Conservation (phyloP, 1,139 yeast species). For the Blastobotrys proliferans region DNA sequence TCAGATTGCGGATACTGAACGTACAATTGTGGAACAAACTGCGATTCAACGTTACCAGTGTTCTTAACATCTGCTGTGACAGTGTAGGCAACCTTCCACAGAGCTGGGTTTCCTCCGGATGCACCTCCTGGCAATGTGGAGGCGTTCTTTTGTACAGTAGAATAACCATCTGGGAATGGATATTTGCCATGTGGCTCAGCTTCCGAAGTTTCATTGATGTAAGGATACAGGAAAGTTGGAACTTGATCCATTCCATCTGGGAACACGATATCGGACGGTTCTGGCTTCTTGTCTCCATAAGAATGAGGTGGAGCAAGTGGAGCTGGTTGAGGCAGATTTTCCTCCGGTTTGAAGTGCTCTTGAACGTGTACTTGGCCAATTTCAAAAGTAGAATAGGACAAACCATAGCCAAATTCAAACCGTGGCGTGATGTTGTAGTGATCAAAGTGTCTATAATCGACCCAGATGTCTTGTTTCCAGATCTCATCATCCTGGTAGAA, state of each 20-base stretch:
- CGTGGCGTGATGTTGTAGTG: conserved; percentile 53
- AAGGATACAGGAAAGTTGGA: conserved; percentile 30
- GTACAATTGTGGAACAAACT: conserved; percentile 55
- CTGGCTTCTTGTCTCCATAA: conserved; percentile 36
- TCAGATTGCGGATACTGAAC: conserved; percentile 49
- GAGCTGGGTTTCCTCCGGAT: conserved; percentile 49
- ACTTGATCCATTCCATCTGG: conserved; percentile 34
- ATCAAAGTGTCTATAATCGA: conserved; percentile 55
- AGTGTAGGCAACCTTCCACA: conserved; percentile 45
- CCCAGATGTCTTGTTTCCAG: conserved; percentile 32
- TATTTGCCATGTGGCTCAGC: conserved; percentile 51
- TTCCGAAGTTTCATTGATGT: conserved; percentile 25
- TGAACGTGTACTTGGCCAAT: conserved; percentile 37
- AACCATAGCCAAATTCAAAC: conserved; percentile 59
- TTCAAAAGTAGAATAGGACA: conserved; percentile 47
- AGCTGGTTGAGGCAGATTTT: conserved; percentile 48
- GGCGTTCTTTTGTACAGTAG: conserved; percentile 36
- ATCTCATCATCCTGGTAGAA: conserved; percentile 41
- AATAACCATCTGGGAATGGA: conserved; percentile 52
- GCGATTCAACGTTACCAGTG: conserved; percentile 49
- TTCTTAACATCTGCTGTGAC: conserved; percentile 49
- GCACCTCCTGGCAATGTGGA: conserved; percentile 55
- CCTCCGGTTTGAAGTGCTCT: conserved; percentile 40
- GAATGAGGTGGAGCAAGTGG: conserved; percentile 33
- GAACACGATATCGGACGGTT: conserved; percentile 48